Base-by-base conservation (phyloP, 2,329 filamentous ascomycete genomes). In the Orbilia javanica region DNA sequence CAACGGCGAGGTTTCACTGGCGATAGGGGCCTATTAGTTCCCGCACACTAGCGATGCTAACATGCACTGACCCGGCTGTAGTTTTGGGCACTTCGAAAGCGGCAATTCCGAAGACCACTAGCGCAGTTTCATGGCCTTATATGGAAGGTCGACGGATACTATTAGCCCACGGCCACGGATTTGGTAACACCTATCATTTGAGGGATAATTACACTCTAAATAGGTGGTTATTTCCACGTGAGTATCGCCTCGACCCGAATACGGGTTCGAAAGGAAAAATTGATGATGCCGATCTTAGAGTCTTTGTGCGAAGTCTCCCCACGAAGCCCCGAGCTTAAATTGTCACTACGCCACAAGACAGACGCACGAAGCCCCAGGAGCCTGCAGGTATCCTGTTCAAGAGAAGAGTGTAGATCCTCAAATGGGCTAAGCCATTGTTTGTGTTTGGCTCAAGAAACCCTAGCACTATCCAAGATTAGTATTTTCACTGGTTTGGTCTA, bases 121-220 rank as follows among this genome's bases (percentile, higher is more conserved):
- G 48, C 20, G 55, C 20, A 2, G 20, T 42, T 31, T 39, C 13
- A 25, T 39, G 55, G 55, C 55, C 34, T 27, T 42, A 60, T 60
- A 11, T 18, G 55, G 55, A 60, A 60, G 55, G 55, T 27, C 18
- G 34, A 60, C 13, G 10, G 55, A 20, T 42, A 2, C 15, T 15
- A n/a, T 27, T 60, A 42, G 55, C 34, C 52, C 29, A 20, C 29
- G 15, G 27, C 55, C 34, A 60, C 55, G 34, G 55, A 60, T 60
- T n/a, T 42, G 55, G 55, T 60, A 60, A n/a, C 34, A 8, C 10
- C n/a, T 57, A 36, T 57, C 34, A 25, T 66, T 65, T 18, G 25
- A 31, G 39, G 44, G 46, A 50, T 11, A 13, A 42, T 62, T 42
- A 15, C 8, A 42, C 10, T 39, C 46, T 10, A 50, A 27, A 7